Percentiles rank a stretch among this genome's conserved stretches.
Conservation (phyloP, 2,329 filamentous ascomycete species). For the Conoideocrella luteorostrata region DNA sequence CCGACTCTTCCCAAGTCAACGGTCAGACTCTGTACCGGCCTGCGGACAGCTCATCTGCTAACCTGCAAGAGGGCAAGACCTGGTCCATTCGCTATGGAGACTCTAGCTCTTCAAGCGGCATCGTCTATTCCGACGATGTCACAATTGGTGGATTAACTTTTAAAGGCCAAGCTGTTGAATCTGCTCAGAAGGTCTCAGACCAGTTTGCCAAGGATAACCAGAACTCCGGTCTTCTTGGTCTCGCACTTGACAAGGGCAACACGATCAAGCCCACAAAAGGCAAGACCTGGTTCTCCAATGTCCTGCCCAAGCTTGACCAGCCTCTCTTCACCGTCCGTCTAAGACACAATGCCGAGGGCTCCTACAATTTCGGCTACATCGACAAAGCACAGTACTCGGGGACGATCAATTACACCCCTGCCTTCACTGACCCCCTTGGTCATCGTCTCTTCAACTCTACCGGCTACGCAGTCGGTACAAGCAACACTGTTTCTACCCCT, state of each 20-base stretch:
- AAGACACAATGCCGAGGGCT: constrained; percentile 46
- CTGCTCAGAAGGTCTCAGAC: constrained; percentile 33
- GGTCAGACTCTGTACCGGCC: constrained; percentile 37
- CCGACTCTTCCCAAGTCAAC: constrained; percentile 24
- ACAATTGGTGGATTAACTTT: constrained; percentile 36
- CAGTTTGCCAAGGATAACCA: constrained; percentile 37
- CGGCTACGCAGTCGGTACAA: constrained; percentile 16
- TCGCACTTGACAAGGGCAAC: constrained; percentile 37
- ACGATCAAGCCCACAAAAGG: constrained; percentile 33
- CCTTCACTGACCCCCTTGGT: constrained; percentile 55
- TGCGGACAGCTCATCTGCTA: constrained; percentile 29
- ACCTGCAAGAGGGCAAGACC: constrained; percentile 27
- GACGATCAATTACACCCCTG: constrained; percentile 51
- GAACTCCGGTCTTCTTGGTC: constrained; percentile 35
- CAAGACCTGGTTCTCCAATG: constrained; percentile 36
- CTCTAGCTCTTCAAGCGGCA: constrained; percentile 33
- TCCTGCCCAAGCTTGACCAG: constrained; percentile 11
- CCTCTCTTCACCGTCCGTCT: constrained; percentile 64
- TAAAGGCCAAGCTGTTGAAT: constrained; percentile 35
- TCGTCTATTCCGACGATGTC: constrained; percentile 38
- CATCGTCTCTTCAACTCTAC: constrained; percentile 48
- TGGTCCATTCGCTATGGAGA: constrained; percentile 42
- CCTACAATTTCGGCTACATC: constrained; percentile 69
- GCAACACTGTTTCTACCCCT: constrained; percentile 25
- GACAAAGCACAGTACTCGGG: constrained; percentile 58